Evolutionary conservation across 1,284 basidiomycete species (phyloP).

Genomic region (Fomitopsis pinicola): DNA sequence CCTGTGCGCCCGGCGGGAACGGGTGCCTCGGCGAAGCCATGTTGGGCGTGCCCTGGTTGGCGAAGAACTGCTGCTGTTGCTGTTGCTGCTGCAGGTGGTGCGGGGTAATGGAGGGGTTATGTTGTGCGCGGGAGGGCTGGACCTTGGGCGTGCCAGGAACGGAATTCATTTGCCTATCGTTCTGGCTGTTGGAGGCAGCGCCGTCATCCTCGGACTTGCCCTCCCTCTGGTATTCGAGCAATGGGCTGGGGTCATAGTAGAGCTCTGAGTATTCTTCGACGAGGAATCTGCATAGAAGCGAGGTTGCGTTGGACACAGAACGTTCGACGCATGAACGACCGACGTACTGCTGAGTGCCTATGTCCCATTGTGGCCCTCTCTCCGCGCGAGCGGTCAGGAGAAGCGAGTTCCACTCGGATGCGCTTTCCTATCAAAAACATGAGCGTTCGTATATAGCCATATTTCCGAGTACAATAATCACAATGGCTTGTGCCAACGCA

Average conservation of each 20-base stretch:
- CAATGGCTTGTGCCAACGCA: conserved; percentile 54
- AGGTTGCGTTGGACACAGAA: not conserved
- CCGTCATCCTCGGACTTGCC: conserved; percentile 13
- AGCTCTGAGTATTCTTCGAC: conserved; percentile 54
- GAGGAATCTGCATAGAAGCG: conserved; percentile 42
- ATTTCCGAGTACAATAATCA: conserved; percentile 29
- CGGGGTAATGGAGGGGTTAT: conserved; percentile 10
- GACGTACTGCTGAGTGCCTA: conserved; percentile 74
- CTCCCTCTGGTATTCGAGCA: conserved; percentile 38
- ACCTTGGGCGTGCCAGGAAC: conserved; percentile 9
- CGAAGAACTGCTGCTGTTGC: not conserved
- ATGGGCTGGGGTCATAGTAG: conserved; percentile 57
- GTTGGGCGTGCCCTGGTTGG: conserved; percentile 12
- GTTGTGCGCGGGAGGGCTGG: conserved; percentile 12
- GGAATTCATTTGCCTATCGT: not conserved
- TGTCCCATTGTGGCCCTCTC: conserved; percentile 80
- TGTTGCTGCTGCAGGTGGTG: not conserved
- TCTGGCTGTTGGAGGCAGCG: conserved; percentile 6
- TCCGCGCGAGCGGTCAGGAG: conserved; percentile 72
- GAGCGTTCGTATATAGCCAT: not conserved
- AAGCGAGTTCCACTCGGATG: conserved; percentile 81
- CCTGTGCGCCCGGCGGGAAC: conserved; percentile 24
- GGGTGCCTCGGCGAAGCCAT: conserved; percentile 33
- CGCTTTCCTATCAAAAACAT: conserved; percentile 52
- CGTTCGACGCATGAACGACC: not conserved